Base-by-base conservation (phyloP, 2,329 filamentous ascomycete genomes). In the Lojkania enalia region DNA sequence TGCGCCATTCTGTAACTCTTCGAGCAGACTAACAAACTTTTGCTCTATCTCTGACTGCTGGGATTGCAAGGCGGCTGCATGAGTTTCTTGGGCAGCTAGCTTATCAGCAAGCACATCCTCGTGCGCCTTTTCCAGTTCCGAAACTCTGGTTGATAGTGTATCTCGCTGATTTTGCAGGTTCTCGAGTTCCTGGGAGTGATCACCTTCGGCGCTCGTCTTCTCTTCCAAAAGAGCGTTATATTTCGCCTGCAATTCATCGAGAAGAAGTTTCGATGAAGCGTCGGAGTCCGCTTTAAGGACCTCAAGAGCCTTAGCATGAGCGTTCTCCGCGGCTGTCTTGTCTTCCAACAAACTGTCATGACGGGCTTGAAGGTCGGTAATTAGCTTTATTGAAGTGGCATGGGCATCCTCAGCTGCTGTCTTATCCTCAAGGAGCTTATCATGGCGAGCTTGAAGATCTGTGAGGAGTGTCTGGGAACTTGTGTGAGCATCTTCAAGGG, bases 281-380 rank as follows among this genome's bases (percentile, higher is more conserved):
- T 65, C 60, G 7, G 60, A 64, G 6, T 67, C 60, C 27, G 60
- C 40, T 44, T 65, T 67, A 38, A 68, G 35, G 12, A 59, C 50
- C 20, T 66, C 60, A 16, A 69, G 44, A 0, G 61, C 58, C 14
- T 53, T 56, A 27, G 39, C 50, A 19, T 69, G 64, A 3, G 60
- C 54, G 23, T 67, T 60, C 41, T 67, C 60, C 4, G 59, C 61
- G 13, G 49, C 40, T 0, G 55, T 61, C 48, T 63, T 68, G 12
- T 67, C 64, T 37, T 60, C 57, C 4, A 63, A 31, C 0, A 68
- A 46, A 15, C 49, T 52, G 35, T 66, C 59, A 33, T 66, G 56
- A 15, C 58, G 60, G 2, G 57, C 52, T 38, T 66, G 62, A 16
- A 69, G 54, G 13, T 67, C 62, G n/a, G 51, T 46, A 38, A 67